Evolutionary conservation across 2,329 filamentous ascomycete species (phyloP), one percentile per base, ranked within the genome.

Genomic region (Claviceps fusiformis): DNA sequence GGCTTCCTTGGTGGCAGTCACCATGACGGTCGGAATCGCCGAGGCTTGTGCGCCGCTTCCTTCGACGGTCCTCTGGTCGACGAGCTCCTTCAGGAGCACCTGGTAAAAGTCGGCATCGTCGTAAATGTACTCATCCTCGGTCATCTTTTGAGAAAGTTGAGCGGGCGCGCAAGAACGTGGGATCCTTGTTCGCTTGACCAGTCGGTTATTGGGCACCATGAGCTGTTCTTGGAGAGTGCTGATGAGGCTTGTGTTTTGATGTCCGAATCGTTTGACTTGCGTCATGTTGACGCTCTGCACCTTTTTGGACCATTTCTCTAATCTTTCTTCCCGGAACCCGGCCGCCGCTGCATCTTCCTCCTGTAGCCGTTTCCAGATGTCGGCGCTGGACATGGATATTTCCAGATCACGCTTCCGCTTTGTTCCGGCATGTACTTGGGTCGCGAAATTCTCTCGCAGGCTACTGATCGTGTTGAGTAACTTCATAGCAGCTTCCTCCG

Each of bases 91-190:
- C 33, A 98, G 81, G 2, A 98, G 79, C 15, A 93, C 75, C 67
- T 95, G 89, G 72, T 98, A 98, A 69, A 97, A 96, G 67, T 95
- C 85, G 11, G 88, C 89, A 63, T 98, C 93, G 67, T 97, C 92
- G 73, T 93, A 98, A 61, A 95, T 83, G 24, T 75, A 71, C 1
- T 69, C 67, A 63, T 84, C 82, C 61, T 85, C 78, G 10, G 72
- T 70, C 29, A 82, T 64, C 64, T 80, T 79, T 59, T 71, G 72
- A 35, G 76, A 76, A 0, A 78, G 77, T 62, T 92, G 87, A 0
- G 81, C 71, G 0, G 87, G 87, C 0, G 87, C 87, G 63, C 87
- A 91, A 1, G 87, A 90, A 24, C 88, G 82, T 13, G 87, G 85
- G 0, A 82, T 82, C 48, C 80, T 81, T 0, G 86, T 87, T 48